Percentiles rank a stretch among this genome's conserved stretches.
phyloP scores from a whole-genome alignment of 441 rosid genomes.

The Populus tomentosa region DNA sequence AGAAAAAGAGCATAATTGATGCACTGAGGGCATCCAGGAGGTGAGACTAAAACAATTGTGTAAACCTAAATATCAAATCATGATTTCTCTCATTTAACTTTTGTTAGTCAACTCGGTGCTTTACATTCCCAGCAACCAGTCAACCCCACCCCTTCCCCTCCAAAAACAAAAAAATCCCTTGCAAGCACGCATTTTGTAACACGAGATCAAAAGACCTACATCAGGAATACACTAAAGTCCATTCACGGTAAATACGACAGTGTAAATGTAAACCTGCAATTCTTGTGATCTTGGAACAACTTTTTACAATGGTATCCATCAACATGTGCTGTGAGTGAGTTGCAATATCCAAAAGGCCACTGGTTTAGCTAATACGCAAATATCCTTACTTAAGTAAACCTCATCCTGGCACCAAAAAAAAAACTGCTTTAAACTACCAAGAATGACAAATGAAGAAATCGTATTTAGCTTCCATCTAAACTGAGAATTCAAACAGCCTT shows the following conservation, averaged over 20 bases:
- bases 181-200: neutral
- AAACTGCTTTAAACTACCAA: neutral
- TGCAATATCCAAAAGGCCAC: neutral
- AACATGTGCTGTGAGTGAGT: neutral
- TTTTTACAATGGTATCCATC: neutral
- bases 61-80: neutral
- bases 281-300: neutral
- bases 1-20: neutral
- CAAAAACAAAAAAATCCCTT: neutral
- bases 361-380: neutral
- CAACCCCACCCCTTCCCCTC: neutral
- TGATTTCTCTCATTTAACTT: neutral
- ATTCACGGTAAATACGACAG: neutral
- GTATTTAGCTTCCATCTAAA: neutral
- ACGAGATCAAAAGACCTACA: neutral
- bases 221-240: neutral
- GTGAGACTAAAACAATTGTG: neutral
- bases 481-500: neutral
- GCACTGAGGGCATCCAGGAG: neutral
- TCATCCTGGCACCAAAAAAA: neutral
- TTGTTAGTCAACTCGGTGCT: neutral
- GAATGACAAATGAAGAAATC: neutral
- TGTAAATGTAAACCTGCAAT: neutral
- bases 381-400: neutral
- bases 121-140: neutral